Base-by-base conservation (phyloP, 768 basidiomycete species). In the Gelatoporia subvermispora region DNA sequence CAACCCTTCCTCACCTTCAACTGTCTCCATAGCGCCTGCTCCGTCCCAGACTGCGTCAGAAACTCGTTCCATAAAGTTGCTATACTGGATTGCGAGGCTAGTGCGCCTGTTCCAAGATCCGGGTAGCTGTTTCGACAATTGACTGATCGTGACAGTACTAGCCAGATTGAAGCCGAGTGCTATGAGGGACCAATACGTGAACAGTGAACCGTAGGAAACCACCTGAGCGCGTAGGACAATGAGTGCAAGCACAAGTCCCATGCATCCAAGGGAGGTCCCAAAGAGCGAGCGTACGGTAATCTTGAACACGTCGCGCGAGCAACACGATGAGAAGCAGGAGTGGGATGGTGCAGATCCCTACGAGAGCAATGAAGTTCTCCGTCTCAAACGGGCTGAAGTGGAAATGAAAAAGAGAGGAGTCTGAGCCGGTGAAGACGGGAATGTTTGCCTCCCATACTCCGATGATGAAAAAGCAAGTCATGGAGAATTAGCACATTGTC, bases 111-210 rank as follows among this genome's bases (percentile, higher is more conserved):
- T 85, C 79, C 80, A 85, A 49, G 67, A 64, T 5, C 72, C 70
- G 1, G 85, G 84, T 24, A 86, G 70, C 61, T 84, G 84, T 63
- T 88, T 87, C 52, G 79, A 81, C 22, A 87, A 64, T 47, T 84
- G 60, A 49, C 80, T 81, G 51, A 85, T 67, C 25, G 85, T 85
- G 48, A 81, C 78, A 2, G 82, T 85, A 53, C 76, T 82, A n/a
- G 81, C 76, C 10, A 86, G 68, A 62, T 86, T 86, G 70, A 86
- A 87, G 1, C 85, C 85, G 4, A 85, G 70, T 21, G 85, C 84
- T 20, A 85, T 69, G 35, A 77, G 69, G 67, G 76, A 76, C 81
- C 81, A 75, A 49, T 65, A 67, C 5, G 61, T 59, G 50, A 73
- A 74, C 4, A 84, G 55, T 15, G 71, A 72, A 5, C 69, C 74